Conservation (phyloP, 805 yeast species). For the Metschnikowia amazonensis region DNA sequence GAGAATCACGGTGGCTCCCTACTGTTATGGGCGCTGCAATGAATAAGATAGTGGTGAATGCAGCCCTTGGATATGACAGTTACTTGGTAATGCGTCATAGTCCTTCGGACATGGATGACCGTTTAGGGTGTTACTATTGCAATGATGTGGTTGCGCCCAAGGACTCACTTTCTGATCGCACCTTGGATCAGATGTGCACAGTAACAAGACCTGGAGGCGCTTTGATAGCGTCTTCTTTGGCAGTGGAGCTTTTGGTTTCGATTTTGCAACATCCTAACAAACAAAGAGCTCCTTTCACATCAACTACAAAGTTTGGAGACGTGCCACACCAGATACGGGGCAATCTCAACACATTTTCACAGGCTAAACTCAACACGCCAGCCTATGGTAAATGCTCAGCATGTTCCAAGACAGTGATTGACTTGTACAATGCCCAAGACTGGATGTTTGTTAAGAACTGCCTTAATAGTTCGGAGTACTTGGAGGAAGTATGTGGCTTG, state of each 20-base stretch:
- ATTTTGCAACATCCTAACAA: conserved; percentile 61
- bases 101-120: conserved; percentile 20
- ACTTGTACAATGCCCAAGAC: conserved; percentile 47
- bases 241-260: conserved; percentile 78
- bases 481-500: conserved; percentile 80
- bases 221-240: conserved; percentile 75
- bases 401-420: conserved; percentile 63
- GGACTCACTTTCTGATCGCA: conserved; percentile 81
- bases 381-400: conserved; percentile 82
- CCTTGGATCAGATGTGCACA: conserved; percentile 97
- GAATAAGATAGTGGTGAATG: conserved; percentile 76
- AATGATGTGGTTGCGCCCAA: conserved; percentile 93
- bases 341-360: conserved; percentile 62
- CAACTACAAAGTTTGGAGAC: conserved; percentile 51
- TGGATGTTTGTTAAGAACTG: conserved; percentile 83
- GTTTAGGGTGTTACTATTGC: conserved; percentile 92
- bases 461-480: conserved; percentile 57
- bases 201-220: conserved; percentile 98
- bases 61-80: conserved; percentile 93
- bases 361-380: conserved; percentile 63
- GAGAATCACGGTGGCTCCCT: conserved; percentile 98
- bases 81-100: conserved; percentile 89
- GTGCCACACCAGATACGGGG: conserved; percentile 92
- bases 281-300: conserved; percentile 41
- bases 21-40: conserved; percentile 69